phyloP scores from a whole-genome alignment of 2,329 filamentous ascomycete genomes.

The Fusarium siculi region DNA sequence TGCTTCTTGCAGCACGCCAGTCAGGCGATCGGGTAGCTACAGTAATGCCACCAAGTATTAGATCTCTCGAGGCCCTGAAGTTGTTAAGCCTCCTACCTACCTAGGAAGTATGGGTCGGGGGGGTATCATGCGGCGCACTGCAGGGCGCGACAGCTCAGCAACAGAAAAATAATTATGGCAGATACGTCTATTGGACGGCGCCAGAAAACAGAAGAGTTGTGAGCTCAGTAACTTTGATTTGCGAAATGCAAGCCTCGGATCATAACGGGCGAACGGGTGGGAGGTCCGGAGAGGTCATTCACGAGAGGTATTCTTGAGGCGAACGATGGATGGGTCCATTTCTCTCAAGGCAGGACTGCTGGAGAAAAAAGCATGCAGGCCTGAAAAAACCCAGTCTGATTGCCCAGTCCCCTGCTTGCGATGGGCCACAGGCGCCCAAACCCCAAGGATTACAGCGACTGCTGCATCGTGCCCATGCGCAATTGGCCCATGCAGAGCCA shows the following conservation, averaged over 20 bases:
- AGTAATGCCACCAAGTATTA: conserved; percentile 44
- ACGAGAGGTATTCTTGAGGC: conserved; percentile 38
- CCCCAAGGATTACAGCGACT: conserved; percentile 30
- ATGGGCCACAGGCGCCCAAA: conserved; percentile 37
- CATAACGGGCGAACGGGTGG: conserved; percentile 48
- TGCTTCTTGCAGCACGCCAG: conserved; percentile 47
- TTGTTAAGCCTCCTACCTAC: conserved; percentile 35
- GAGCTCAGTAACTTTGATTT: conserved; percentile 41
- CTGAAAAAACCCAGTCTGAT: conserved; percentile 31
- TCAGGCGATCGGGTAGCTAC: conserved; percentile 50
- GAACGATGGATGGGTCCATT: conserved; percentile 35
- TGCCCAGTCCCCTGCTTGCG: conserved; percentile 41
- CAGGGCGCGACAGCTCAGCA: conserved; percentile 39
- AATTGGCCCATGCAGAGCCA: conserved; percentile 45
- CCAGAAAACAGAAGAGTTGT: conserved; percentile 29
- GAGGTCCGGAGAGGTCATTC: conserved; percentile 47
- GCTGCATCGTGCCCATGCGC: conserved; percentile 43
- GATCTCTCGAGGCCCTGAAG: conserved; percentile 36
- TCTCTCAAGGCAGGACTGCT: conserved; percentile 7
- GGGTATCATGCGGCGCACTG: conserved; percentile 42
- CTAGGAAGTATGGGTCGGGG: conserved; percentile 35
- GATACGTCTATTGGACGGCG: conserved; percentile 34
- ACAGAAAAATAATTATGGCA: neutral
- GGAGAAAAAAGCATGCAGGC: conserved; percentile 41
- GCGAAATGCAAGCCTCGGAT: conserved; percentile 47